Evolutionary conservation across 2,329 filamentous ascomycete genomes (phyloP).

Genomic region (Lasiodiplodia sp.): DNA sequence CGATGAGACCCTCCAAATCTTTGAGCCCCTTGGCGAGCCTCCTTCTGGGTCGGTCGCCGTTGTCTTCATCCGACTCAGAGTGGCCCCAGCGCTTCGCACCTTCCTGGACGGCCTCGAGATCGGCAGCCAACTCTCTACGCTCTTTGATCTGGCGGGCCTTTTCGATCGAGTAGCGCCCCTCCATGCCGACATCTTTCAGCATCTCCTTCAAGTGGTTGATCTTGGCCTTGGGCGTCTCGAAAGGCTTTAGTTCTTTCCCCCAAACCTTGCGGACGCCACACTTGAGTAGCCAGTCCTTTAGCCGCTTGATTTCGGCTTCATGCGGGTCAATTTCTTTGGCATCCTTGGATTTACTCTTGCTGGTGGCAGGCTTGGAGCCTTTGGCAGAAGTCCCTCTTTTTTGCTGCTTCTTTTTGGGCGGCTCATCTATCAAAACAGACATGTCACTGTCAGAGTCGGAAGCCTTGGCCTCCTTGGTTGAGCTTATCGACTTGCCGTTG

Average conservation of each 20-base stretch:
- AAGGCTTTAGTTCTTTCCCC: slow-evolving; percentile 81
- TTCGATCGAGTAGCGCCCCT: slow-evolving; percentile 83
- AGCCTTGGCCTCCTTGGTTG: slow-evolving; percentile 13
- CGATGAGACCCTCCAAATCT: slow-evolving; percentile 32
- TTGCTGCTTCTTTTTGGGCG: slow-evolving; percentile 62
- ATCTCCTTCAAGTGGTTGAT: slow-evolving; percentile 80
- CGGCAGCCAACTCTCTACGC: slow-evolving; percentile 79
- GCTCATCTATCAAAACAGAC: slow-evolving; percentile 80
- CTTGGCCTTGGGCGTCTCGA: slow-evolving; percentile 77
- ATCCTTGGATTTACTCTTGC: slow-evolving; percentile 48
- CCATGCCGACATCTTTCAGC: slow-evolving; percentile 85
- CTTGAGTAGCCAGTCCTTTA: slow-evolving; percentile 86
- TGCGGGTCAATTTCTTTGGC: slow-evolving; percentile 64
- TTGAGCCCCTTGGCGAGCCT: slow-evolving; percentile 34
- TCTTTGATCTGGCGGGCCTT: slow-evolving; percentile 90
- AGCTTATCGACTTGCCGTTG: slow-evolving; percentile 2
- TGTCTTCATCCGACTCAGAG: slow-evolving; percentile 37
- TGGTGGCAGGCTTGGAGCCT: slow-evolving; percentile 30
- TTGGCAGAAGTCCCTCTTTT: slow-evolving; percentile 43
- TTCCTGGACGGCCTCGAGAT: slow-evolving; percentile 84
- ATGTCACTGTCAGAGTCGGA: slow-evolving; percentile 67
- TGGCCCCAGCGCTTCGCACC: slow-evolving; percentile 81
- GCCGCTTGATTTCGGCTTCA: slow-evolving; percentile 82
- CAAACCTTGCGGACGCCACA: slow-evolving; percentile 94
- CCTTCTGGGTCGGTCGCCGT: slow-evolving; percentile 33